Conservation (phyloP, 106 monocot species). For the Acorus calamus region DNA sequence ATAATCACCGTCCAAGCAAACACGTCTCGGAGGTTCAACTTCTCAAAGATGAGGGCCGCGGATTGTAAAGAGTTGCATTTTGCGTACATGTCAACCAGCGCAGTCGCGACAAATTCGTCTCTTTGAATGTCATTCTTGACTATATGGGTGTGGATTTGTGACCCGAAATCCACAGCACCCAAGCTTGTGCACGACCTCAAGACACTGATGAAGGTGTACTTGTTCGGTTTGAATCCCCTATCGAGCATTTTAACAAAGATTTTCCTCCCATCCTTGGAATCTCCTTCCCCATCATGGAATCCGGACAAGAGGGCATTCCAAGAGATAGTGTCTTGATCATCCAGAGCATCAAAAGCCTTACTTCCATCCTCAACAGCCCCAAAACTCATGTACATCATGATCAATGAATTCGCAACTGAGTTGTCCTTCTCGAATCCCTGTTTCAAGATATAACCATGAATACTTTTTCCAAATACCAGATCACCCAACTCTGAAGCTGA, state of each 20-base stretch:
- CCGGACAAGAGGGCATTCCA: constrained; percentile 49
- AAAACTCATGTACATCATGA: constrained; percentile 24
- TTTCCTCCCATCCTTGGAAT: constrained; percentile 11
- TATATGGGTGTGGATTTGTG: constrained; percentile 30
- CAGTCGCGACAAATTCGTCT: constrained; percentile 13
- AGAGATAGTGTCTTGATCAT: constrained; percentile 21
- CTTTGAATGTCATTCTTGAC: constrained; percentile 17
- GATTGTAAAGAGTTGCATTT: constrained; percentile 7
- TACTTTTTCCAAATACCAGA: constrained; percentile 3
- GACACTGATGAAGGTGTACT: constrained; percentile 21
- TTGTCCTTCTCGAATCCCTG: constrained; percentile 15
- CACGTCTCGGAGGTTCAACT: constrained; percentile 22
- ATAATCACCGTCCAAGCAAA: constrained; percentile 40
- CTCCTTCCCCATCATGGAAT: constrained; percentile 17
- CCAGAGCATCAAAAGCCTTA: constrained; percentile 15
- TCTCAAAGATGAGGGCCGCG: constrained; percentile 16
- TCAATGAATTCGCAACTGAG: constrained; percentile 21
- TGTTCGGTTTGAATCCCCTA: constrained; percentile 18
- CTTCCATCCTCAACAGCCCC: constrained; percentile 26
- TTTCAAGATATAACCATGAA: constrained; percentile 26
- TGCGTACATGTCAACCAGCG: constrained; percentile 34
- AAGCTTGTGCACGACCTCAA: constrained; percentile 30
- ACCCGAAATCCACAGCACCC: constrained; percentile 3
- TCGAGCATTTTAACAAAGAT: constrained; percentile 32
- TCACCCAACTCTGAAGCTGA: constrained; percentile 17